Evolutionary conservation across 2,329 filamentous ascomycete species (phyloP), one percentile per base, ranked within the genome.

Genomic region (Tolypocladium paradoxum): DNA sequence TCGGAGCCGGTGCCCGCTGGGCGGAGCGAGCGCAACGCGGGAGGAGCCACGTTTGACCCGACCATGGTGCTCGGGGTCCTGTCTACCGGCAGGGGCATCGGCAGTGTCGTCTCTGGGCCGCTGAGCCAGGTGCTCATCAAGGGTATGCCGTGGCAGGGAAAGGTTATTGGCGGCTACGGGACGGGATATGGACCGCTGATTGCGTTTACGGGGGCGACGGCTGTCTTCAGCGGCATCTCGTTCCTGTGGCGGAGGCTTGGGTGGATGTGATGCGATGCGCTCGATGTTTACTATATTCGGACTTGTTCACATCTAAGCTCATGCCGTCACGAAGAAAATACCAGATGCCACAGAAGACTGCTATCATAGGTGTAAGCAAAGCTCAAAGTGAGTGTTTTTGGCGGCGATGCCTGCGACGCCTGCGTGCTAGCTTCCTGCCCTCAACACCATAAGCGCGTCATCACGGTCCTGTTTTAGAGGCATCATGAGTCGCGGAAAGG

Each of bases 61-160:
- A 72, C 70, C 51, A 79, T 84, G 73, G 71, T 85, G 0, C 77
- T 83, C 57, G 80, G 77, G 0, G 69, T 82, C 54, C 64, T 84
- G 47, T 76, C 77, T 22, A 76, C 78, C 6, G 82, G 79, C 0
- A 72, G 83, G 45, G 83, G 82, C 0, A 68, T 86, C 2, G 82
- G 83, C 1, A 84, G 84, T 56, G 72, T 84, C 45, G 70, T 70
- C 2, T 77, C 71, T 6, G 81, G 81, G 0, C 79, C 81, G 6
- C 50, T 83, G 55, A 83, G 80, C 60, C 76, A 80, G 52, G 71
- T 67, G 1, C 62, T 84, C 50, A 61, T 83, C 29, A 68, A 65
- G 37, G 71, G 71, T 0, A 68, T 70, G 54, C 70, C 74, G 24
- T 79, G 73, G 63, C 62, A 68, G 40, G 67, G 62, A 20, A 56